Evolutionary conservation across 108 stramenopile genomes (phyloP).

Genomic region (Ochromonas danica): DNA sequence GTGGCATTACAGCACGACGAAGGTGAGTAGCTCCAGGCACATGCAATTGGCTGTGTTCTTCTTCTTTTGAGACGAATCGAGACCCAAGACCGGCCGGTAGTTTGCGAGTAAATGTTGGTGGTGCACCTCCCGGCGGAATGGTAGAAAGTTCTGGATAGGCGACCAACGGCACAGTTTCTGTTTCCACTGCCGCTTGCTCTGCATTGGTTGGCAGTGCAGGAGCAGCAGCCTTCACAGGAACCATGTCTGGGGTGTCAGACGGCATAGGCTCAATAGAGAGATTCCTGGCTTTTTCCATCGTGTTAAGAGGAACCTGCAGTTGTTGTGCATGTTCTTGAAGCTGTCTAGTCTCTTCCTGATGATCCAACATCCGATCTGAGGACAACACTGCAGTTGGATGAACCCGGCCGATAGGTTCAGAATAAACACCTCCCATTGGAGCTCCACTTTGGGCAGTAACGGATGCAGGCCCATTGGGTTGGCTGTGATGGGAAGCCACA

Average conservation of each 20-base stretch:
- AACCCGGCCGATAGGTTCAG: conserved; percentile 24
- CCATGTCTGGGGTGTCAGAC: conserved; percentile 19
- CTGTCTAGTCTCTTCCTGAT: neutral
- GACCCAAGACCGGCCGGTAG: conserved; percentile 22
- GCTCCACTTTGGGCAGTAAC: too few relatives aligned
- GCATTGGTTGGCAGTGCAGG: conserved; percentile 11
- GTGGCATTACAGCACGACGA: conserved; percentile 14
- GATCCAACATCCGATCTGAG: neutral
- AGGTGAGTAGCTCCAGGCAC: neutral
- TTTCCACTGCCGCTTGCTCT: neutral
- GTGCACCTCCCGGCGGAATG: neutral
- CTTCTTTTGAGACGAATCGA: neutral
- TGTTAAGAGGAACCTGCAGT: neutral
- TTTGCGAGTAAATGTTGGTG: neutral
- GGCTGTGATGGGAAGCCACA: too few relatives aligned
- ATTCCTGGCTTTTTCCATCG: conserved; percentile 18
- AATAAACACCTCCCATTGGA: too few relatives aligned
- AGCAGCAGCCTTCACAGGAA: neutral
- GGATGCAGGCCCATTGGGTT: too few relatives aligned
- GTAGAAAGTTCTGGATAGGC: conserved; percentile 31
- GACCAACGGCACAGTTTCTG: conserved; percentile 10
- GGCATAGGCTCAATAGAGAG: neutral
- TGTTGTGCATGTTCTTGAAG: neutral
- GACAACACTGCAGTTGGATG: neutral
- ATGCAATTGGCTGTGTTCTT: neutral